Base-by-base conservation (phyloP, 2,329 filamentous ascomycete genomes). In the Huntiella abstrusa region DNA sequence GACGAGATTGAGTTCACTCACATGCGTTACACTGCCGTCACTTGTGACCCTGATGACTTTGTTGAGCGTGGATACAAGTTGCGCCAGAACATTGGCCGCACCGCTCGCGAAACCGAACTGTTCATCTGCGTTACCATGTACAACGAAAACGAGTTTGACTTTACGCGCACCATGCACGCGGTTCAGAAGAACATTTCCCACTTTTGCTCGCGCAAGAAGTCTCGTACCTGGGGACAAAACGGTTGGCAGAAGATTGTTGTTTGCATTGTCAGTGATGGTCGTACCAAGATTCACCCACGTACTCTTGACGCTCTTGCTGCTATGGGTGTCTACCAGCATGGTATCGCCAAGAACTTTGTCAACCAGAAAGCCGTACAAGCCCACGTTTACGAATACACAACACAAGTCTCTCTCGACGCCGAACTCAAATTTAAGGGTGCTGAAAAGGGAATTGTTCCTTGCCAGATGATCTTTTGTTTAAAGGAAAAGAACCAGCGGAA, bases 201-300 rank as follows among this genome's bases (percentile, higher is more conserved):
- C 68, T 95, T 98, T 83, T 95, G 91, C 63, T 85, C 83, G 51
- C 76, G 88, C 43, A 85, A 80, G 40, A 85, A 82, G 59, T 94
- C 86, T 64, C 93, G 94, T 65, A 96, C 88, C 1, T 98, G 91
- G 91, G 91, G 91, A 53, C 91, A 92, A 61, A 85, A 94, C 56
- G 87, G 88, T 4, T 98, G 91, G 91, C 96, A 98, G 68, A 98
- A 98, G 69, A 96, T 98, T 55, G 91, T 98, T 7, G 91, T 98
- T 8, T 96, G 88, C 60, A 77, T 98, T 39, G 91, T 98, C 53
- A 95, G 86, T 55, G 91, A 98, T 57, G 91, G 91, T 50, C 86
- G 91, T 74, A 82, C 80, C 51, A 95, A 95, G 68, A 98, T 98
- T 67, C 95, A 96, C 61, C 76, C 83, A 2, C 71, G 91, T 52